Evolutionary conservation across 306 rosid species (phyloP).

Genomic region (Lagenaria siceraria): DNA sequence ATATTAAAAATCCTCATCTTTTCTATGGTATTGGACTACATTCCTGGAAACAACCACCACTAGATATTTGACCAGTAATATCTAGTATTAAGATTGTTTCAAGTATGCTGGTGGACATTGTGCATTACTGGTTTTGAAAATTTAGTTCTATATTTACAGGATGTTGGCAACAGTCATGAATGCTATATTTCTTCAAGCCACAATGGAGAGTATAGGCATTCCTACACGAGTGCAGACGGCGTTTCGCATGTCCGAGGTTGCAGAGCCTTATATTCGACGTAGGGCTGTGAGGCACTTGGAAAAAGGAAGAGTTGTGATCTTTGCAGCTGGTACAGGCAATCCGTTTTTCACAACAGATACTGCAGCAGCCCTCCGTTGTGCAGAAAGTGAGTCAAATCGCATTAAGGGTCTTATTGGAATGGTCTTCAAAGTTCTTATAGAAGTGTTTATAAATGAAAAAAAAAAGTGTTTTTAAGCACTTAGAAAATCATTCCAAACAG

Average conservation of each 20-base stretch:
- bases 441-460: too few relatives aligned
- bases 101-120: not conserved
- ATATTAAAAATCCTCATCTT: not conserved
- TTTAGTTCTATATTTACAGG: conserved; percentile 22
- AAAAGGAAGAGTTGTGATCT: conserved; percentile 93
- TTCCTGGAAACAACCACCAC: not conserved
- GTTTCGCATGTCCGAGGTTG: conserved; percentile 93
- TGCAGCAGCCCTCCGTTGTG: conserved; percentile 96
- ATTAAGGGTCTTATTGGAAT: not conserved
- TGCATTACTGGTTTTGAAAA: not conserved
- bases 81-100: not conserved
- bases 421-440: too few relatives aligned
- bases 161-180: conserved; percentile 99
- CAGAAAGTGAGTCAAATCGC: conserved; percentile 59
- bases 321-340: conserved; percentile 98
- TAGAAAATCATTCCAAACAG: not conserved
- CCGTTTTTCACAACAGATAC: conserved; percentile 96
- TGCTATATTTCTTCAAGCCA: conserved; percentile 96
- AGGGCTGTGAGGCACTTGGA: conserved; percentile 94
- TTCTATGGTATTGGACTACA: not conserved
- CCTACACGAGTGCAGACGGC: conserved; percentile 99
- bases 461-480: too few relatives aligned
- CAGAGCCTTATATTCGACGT: conserved; percentile 95
- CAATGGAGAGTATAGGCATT: conserved; percentile 98
- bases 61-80: not conserved